Percentiles rank a stretch among this genome's conserved stretches.
These are phyloP conservation scores for Amphichorda felina DNA, from an alignment of 2,329 filamentous ascomycete species.

Conservation along the genomic window DNA sequence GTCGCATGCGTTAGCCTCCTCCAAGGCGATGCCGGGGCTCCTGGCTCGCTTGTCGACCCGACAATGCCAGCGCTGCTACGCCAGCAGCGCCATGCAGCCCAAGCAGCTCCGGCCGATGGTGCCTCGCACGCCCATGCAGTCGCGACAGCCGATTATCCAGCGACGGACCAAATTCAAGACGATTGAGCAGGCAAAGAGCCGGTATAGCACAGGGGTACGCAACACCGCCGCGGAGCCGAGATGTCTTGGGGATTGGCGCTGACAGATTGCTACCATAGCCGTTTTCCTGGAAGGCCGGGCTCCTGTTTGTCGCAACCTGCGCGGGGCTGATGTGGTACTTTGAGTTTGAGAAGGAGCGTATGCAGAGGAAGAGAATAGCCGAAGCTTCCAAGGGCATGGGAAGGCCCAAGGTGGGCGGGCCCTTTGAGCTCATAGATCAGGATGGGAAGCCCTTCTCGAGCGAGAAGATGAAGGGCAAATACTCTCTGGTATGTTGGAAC, in stretches of 20 bases:
- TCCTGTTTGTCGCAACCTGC: conserved; percentile 74
- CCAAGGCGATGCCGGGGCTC: conserved; percentile 21
- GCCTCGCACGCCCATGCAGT: conserved; percentile 15
- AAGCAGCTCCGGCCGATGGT: conserved; percentile 22
- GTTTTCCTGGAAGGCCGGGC: conserved; percentile 84
- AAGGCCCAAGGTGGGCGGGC: conserved; percentile 82
- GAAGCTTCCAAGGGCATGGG: conserved; percentile 91
- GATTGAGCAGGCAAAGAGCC: conserved; percentile 46
- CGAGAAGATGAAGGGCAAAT: conserved; percentile 75
- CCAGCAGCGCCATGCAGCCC: conserved; percentile 19
- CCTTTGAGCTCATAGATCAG: conserved; percentile 73
- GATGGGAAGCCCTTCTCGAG: conserved; percentile 68
- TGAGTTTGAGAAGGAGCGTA: conserved; percentile 80
- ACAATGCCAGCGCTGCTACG: conserved; percentile 31
- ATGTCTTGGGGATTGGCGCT: neutral
- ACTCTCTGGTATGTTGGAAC: conserved; percentile 51
- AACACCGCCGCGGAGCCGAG: conserved; percentile 3
- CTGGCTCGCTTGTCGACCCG: conserved; percentile 17
- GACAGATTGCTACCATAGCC: conserved; percentile 38
- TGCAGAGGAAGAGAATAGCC: conserved; percentile 79
- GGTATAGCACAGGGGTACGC: conserved; percentile 44
- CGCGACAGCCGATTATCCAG: conserved; percentile 21
- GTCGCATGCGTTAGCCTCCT: conserved; percentile 23
- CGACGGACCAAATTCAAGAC: conserved; percentile 35
- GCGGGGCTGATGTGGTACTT: conserved; percentile 79